These are phyloP conservation scores for Colletotrichum plurivorum DNA, from an alignment of 2,329 filamentous ascomycete genomes.

Conservation along the genomic window DNA sequence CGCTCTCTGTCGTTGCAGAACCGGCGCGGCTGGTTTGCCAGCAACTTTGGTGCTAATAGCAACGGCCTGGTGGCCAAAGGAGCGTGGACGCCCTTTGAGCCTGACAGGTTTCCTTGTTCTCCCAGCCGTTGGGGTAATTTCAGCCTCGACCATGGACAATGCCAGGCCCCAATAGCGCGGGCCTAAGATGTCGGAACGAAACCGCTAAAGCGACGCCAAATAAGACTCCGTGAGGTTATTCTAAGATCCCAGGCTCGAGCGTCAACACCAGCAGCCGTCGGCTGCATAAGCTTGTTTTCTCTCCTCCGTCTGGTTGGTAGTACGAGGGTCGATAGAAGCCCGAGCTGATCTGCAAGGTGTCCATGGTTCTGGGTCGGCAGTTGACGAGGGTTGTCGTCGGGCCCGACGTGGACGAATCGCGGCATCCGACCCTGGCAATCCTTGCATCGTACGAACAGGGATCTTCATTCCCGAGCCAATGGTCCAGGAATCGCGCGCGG, in stretches of 20 bases:
- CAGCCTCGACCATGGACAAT: slow-evolving; percentile 21
- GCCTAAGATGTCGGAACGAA: slow-evolving; percentile 18
- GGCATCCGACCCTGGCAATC: too few relatives aligned
- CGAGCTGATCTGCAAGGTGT: slow-evolving; percentile 14
- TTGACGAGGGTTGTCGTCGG: neutral
- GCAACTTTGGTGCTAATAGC: neutral
- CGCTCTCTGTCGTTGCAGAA: neutral
- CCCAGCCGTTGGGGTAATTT: slow-evolving; percentile 18
- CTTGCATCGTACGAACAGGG: slow-evolving; percentile 5
- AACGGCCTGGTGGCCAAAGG: neutral
- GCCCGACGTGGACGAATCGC: neutral
- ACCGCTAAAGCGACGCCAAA: neutral
- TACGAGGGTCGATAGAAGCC: slow-evolving; percentile 15
- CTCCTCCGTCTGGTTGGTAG: neutral
- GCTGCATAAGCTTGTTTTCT: neutral
- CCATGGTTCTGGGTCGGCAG: slow-evolving; percentile 21
- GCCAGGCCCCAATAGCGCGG: slow-evolving; percentile 9
- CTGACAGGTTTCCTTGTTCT: slow-evolving; percentile 8
- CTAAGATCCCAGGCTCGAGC: slow-evolving; percentile 27
- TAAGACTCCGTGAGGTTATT: slow-evolving; percentile 17
- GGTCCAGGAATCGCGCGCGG: neutral
- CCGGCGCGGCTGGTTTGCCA: neutral
- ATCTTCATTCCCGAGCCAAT: slow-evolving; percentile 8
- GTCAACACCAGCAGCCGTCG: slow-evolving; percentile 15
- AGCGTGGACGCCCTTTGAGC: slow-evolving; percentile 2